Percentiles rank a stretch among this genome's conserved stretches.
phyloP scores from a whole-genome alignment of 768 basidiomycete species.

The Clathrus columnatus region DNA sequence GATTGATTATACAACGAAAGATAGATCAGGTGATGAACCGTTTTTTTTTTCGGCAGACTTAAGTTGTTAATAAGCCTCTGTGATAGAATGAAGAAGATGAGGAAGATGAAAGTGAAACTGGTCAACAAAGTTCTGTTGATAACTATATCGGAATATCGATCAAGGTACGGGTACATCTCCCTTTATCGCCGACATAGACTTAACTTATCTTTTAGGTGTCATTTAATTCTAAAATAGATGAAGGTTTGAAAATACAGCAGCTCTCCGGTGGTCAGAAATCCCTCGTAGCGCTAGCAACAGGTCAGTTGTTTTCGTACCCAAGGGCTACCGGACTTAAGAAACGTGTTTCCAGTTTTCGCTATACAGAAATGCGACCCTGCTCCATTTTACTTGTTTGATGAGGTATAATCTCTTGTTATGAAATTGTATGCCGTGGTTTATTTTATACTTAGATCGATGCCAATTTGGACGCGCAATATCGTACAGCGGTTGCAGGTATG shows the following conservation, averaged over 20 bases:
- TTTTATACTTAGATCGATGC: conserved; percentile 72
- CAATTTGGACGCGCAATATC: conserved; percentile 94
- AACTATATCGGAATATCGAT: conserved; percentile 97
- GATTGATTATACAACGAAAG: conserved; percentile 85
- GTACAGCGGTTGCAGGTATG: conserved; percentile 91
- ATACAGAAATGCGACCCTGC: conserved; percentile 99
- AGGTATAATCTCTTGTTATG: conserved; percentile 35
- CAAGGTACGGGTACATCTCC: conserved; percentile 42
- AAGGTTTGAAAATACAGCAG: conserved; percentile 93
- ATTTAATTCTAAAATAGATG: conserved; percentile 97
- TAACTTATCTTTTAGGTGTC: conserved; percentile 59
- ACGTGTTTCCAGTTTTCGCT: conserved; percentile 65
- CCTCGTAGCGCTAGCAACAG: conserved; percentile 88
- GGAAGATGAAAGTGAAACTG: conserved; percentile 61
- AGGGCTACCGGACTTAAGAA: background rate
- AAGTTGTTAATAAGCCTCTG: background rate
- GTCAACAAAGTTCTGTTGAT: conserved; percentile 70
- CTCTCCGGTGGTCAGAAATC: conserved; percentile 97
- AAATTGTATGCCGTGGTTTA: background rate
- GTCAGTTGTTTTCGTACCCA: conserved; percentile 37
- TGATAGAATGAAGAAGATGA: conserved; percentile 63
- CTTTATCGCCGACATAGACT: background rate
- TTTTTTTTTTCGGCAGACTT: background rate
- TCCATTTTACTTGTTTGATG: conserved; percentile 99
- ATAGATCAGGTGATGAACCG: conserved; percentile 67